phyloP scores from a whole-genome alignment of 2,329 filamentous ascomycete genomes.

The Claviceps fusiformis region DNA sequence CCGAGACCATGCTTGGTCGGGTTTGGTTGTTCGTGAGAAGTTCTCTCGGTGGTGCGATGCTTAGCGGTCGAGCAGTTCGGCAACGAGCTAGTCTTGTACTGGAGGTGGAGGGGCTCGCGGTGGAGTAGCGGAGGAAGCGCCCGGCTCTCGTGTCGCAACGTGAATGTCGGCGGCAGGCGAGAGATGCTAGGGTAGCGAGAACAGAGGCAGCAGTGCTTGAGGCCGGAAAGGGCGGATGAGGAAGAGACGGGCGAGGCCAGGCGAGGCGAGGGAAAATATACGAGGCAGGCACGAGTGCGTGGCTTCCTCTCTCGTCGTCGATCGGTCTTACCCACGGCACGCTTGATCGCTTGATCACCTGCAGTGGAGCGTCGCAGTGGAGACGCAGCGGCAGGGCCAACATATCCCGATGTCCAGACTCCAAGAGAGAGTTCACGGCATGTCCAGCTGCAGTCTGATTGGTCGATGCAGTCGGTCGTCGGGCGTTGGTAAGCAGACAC shows the following conservation, averaged over 20 bases:
- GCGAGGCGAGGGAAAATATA: not conserved
- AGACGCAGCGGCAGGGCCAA: not conserved
- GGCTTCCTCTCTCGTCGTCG: not conserved
- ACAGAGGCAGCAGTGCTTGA: not conserved
- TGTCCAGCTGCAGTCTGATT: too few relatives aligned
- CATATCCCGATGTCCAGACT: not conserved
- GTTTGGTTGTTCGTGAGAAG: slow-evolving; percentile 1
- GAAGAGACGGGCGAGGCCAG: not conserved
- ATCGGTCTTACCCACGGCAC: not conserved
- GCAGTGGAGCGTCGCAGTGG: not conserved
- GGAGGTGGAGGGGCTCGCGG: not conserved
- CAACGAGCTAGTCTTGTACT: not conserved
- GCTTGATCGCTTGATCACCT: not conserved
- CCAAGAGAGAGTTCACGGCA: too few relatives aligned
- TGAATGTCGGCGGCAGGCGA: not conserved
- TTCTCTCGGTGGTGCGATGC: slow-evolving; percentile 3
- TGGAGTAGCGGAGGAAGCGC: not conserved
- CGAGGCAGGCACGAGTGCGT: not conserved
- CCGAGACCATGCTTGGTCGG: not conserved
- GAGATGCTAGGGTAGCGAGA: not conserved
- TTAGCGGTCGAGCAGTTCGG: not conserved
- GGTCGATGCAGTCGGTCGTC: too few relatives aligned
- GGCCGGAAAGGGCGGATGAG: not conserved
- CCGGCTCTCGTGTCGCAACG: slow-evolving; percentile 1
- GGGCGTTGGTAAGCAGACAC: not conserved